Evolutionary conservation across 1,284 basidiomycete genomes (phyloP).

Genomic region (Ustilago trichophora): DNA sequence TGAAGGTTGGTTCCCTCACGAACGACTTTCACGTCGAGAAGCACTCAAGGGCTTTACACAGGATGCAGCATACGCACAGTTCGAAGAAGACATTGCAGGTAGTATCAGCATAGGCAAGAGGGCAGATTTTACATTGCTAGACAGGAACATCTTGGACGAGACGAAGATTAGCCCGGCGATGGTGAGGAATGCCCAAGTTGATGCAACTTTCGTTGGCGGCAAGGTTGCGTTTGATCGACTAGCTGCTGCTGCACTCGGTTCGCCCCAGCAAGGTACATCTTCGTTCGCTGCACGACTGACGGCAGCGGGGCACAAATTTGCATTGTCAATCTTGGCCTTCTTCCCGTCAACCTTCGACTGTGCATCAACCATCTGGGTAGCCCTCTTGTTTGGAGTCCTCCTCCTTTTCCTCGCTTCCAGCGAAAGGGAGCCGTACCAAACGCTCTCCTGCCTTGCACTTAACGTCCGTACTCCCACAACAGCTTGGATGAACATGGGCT

Average conservation of each 20-base stretch:
- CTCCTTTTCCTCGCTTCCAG: constrained; percentile 2
- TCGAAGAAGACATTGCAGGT: constrained; percentile 75
- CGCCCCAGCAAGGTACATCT: background rate
- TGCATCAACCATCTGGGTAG: constrained; percentile 1
- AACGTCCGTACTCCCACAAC: constrained; percentile 39
- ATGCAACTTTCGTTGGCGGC: constrained; percentile 82
- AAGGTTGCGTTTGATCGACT: constrained; percentile 73
- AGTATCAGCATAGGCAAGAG: constrained; percentile 77
- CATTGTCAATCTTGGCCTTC: background rate
- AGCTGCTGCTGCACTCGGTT: constrained; percentile 6
- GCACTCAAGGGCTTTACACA: constrained; percentile 78
- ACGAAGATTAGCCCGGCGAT: constrained; percentile 70
- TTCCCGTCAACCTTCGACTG: background rate
- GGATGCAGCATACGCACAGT: constrained; percentile 85
- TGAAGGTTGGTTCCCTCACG: constrained; percentile 73
- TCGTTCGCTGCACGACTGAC: background rate
- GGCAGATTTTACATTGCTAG: constrained; percentile 84
- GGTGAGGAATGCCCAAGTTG: constrained; percentile 77
- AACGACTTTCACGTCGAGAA: constrained; percentile 78
- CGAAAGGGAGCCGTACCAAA: constrained; percentile 20
- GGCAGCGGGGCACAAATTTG: background rate
- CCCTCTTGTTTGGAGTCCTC: constrained; percentile 7
- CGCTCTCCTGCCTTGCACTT: constrained; percentile 33
- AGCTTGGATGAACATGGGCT: constrained; percentile 62
- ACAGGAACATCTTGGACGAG: constrained; percentile 78